A percentile compares a stretch with the other conserved stretches of the same genome.
Evolutionary conservation across 2,329 filamentous ascomycete species (phyloP).

Genomic region (Scedosporium dehoogii): DNA sequence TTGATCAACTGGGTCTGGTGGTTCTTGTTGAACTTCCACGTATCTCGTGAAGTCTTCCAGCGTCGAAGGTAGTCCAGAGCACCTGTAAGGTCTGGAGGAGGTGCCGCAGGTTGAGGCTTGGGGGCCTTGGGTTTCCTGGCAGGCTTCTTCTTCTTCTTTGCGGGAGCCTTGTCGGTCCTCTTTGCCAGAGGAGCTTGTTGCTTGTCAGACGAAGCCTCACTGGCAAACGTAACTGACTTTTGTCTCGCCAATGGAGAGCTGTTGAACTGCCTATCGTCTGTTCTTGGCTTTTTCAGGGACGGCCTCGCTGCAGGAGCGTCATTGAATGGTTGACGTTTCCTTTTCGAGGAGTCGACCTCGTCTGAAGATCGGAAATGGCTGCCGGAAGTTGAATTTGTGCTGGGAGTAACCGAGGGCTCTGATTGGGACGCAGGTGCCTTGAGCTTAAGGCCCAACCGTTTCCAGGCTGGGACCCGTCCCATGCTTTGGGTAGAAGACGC

Average conservation of each 20-base stretch:
- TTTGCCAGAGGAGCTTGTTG: constrained; percentile 11
- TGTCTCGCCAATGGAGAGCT: constrained; percentile 18
- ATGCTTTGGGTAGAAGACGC: constrained; percentile 30
- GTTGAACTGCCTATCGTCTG: constrained; percentile 9
- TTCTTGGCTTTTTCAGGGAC: constrained; percentile 21
- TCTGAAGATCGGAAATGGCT: constrained; percentile 12
- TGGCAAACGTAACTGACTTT: constrained; percentile 41
- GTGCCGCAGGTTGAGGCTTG: constrained; percentile 20
- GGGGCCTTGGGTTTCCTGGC: constrained; percentile 20
- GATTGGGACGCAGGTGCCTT: constrained; percentile 29
- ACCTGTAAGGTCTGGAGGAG: constrained; percentile 39
- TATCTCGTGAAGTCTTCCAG: constrained; percentile 59
- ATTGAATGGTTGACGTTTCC: constrained; percentile 18
- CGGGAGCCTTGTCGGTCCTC: constrained; percentile 18
- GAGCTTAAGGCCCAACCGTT: constrained; percentile 54
- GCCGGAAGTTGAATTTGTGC: constrained; percentile 23
- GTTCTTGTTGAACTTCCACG: constrained; percentile 97
- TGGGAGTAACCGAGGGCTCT: constrained; percentile 18
- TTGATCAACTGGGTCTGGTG: constrained; percentile 79
- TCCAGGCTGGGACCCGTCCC: constrained; percentile 47
- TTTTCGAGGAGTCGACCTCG: constrained; percentile 21
- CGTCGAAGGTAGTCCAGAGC: constrained; percentile 68
- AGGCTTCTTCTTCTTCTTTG: constrained; percentile 29
- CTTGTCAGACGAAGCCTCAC: constrained; percentile 26
- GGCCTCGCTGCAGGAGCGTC: constrained; percentile 11